Conservation (phyloP, 2,329 filamentous ascomycete species). For the Fusarium nematophilum region DNA sequence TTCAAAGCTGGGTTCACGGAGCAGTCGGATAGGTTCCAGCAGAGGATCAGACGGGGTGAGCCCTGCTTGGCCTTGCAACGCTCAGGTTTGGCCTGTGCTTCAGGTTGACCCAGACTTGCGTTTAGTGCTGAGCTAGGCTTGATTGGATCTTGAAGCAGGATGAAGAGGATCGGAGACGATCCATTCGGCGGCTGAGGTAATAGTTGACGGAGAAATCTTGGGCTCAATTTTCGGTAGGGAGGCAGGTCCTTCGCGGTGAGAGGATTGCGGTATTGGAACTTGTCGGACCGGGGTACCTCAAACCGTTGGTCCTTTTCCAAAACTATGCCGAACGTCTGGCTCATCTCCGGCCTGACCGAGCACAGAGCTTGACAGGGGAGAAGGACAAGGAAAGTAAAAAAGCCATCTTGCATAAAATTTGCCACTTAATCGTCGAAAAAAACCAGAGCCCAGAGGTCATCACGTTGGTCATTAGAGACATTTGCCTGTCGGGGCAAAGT, state of each 20-base stretch:
- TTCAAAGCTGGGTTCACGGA: constrained; percentile 17
- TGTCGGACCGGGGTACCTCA: constrained; percentile 1
- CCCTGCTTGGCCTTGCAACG: constrained; percentile 16
- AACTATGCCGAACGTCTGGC: neutral
- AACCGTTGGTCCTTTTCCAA: constrained; percentile 3
- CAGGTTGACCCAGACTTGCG: constrained; percentile 26
- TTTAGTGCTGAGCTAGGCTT: constrained; percentile 23
- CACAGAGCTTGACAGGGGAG: neutral
- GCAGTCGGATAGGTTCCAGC: constrained; percentile 26
- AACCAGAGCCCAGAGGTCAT: constrained; percentile 1
- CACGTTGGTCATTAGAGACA: constrained; percentile 20
- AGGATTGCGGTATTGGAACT: neutral
- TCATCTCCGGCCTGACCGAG: constrained; percentile 24
- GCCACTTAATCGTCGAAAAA: neutral
- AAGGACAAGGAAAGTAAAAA: neutral
- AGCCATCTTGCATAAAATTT: neutral
- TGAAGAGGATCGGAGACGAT: constrained; percentile 1
- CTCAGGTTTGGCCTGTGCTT: constrained; percentile 31
- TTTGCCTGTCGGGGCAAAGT: constrained; percentile 31
- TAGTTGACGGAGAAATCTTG: neutral
- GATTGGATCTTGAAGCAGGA: constrained; percentile 2
- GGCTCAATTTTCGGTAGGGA: neutral
- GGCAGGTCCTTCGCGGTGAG: neutral
- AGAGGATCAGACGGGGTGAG: constrained; percentile 21
- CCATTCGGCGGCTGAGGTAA: neutral